Evolutionary conservation across 78 protist genomes (phyloP).

Genomic region (Cyanophora paradoxa): DNA sequence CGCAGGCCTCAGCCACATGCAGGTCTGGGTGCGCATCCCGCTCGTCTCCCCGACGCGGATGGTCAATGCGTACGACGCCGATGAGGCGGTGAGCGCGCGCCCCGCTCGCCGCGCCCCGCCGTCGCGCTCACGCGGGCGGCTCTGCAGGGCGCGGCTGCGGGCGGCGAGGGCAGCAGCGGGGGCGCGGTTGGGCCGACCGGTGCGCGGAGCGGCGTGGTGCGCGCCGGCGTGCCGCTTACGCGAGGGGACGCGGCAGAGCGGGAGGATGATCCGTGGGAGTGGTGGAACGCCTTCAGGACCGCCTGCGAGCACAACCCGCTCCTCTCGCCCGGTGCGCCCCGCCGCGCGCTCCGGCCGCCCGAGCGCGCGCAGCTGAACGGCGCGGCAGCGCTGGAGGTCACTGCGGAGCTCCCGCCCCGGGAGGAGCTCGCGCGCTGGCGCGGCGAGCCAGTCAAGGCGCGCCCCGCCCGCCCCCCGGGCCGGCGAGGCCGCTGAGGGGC

Average conservation of each 20-base stretch:
- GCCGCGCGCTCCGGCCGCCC: too few species aligned
- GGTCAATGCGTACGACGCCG: too few species aligned
- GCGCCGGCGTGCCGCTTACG: too few species aligned
- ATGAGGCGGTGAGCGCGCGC: background rate
- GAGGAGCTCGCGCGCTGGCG: constrained; percentile 45
- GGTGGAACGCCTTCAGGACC: constrained; percentile 56
- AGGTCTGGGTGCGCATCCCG: constrained; percentile 5
- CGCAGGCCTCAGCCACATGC: background rate
- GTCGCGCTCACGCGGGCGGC: too few species aligned
- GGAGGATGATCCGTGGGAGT: constrained; percentile 37
- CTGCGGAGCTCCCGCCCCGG: constrained; percentile 35
- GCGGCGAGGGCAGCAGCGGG: too few species aligned
- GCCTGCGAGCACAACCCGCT: constrained; percentile 37
- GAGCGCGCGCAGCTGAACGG: too few species aligned
- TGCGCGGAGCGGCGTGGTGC: too few species aligned
- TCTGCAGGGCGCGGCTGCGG: too few species aligned
- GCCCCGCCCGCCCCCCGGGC: background rate
- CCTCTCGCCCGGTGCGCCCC: too few species aligned
- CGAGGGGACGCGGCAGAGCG: background rate
- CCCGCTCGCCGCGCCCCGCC: background rate
- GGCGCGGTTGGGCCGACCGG: too few species aligned
- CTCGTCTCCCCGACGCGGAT: background rate
- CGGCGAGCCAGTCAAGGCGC: constrained; percentile 64
- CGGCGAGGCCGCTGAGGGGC: background rate
- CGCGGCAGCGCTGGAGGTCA: constrained; percentile 47